These are phyloP conservation scores for Coelastrella sp. DNA, from an alignment of 139 green algal species.

Conservation along the genomic window DNA sequence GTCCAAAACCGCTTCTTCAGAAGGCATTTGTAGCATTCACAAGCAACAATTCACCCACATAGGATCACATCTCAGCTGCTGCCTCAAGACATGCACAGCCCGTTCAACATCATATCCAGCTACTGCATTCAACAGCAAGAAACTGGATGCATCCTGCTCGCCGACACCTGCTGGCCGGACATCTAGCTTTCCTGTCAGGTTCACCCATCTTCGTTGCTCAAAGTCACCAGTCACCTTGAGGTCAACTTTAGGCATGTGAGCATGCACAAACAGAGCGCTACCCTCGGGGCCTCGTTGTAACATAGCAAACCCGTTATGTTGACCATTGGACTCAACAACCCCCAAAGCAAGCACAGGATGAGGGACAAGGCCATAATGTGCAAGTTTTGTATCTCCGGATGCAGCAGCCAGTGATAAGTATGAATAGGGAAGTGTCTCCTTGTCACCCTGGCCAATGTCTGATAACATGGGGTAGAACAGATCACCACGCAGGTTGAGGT, in stretches of 20 bases:
- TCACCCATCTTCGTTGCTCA: neutral
- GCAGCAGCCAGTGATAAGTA: neutral
- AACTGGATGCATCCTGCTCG: neutral
- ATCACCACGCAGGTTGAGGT: neutral
- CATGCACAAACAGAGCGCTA: neutral
- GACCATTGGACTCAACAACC: neutral
- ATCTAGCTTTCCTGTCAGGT: neutral
- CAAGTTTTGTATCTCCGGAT: neutral
- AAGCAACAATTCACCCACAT: neutral
- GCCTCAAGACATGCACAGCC: neutral
- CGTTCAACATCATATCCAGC: neutral
- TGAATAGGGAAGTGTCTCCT: slow-evolving; percentile 8
- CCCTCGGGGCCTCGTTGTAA: neutral
- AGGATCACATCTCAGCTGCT: neutral
- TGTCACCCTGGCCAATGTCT: neutral
- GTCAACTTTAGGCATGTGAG: neutral
- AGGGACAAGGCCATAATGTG: neutral
- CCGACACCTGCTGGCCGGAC: neutral
- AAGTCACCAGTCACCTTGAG: neutral
- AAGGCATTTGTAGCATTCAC: no score
- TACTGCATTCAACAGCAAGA: neutral
- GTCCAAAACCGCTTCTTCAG: no score
- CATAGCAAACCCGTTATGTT: neutral
- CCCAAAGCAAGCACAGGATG: neutral
- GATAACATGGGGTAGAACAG: neutral